Evolutionary conservation across 2,329 filamentous ascomycete genomes (phyloP).

Genomic region (Lasiodiplodia gonubiensis): DNA sequence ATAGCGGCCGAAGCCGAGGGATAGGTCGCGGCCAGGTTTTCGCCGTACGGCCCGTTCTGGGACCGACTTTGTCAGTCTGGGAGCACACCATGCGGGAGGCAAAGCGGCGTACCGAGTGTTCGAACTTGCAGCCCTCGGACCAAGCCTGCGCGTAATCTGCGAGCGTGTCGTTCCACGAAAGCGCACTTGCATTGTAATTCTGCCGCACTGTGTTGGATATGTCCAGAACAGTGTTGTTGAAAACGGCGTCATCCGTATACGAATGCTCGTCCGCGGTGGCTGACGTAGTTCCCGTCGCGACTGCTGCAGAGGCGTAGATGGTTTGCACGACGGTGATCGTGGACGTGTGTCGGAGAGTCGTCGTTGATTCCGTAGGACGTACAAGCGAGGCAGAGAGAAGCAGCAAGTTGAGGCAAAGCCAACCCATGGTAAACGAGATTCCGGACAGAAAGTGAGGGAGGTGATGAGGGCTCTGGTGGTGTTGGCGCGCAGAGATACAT

Average conservation of each 20-base stretch:
- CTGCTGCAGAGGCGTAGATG: background rate
- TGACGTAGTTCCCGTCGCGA: background rate
- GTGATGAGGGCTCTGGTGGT: background rate
- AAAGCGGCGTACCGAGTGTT: constrained; percentile 54
- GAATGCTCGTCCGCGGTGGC: constrained; percentile 27
- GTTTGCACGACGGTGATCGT: constrained; percentile 15
- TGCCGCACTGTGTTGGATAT: constrained; percentile 70
- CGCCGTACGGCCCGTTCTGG: constrained; percentile 68
- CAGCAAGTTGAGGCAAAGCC: background rate
- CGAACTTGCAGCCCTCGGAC: constrained; percentile 55
- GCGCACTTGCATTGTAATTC: constrained; percentile 63
- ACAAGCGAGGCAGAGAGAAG: background rate
- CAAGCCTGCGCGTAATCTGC: constrained; percentile 61
- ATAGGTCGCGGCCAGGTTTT: constrained; percentile 76
- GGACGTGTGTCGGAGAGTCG: constrained; percentile 10
- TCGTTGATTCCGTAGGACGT: background rate
- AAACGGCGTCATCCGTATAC: constrained; percentile 51
- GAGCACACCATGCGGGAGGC: background rate
- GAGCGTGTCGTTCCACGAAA: constrained; percentile 71
- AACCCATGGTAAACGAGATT: background rate
- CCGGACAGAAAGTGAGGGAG: background rate
- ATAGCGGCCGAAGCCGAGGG: constrained; percentile 63
- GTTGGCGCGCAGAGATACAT: background rate
- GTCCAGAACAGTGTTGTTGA: constrained; percentile 63
- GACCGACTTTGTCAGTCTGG: background rate